phyloP scores from a whole-genome alignment of 169 alveolate genomes.

The Cryptosporidium ubiquitum region DNA sequence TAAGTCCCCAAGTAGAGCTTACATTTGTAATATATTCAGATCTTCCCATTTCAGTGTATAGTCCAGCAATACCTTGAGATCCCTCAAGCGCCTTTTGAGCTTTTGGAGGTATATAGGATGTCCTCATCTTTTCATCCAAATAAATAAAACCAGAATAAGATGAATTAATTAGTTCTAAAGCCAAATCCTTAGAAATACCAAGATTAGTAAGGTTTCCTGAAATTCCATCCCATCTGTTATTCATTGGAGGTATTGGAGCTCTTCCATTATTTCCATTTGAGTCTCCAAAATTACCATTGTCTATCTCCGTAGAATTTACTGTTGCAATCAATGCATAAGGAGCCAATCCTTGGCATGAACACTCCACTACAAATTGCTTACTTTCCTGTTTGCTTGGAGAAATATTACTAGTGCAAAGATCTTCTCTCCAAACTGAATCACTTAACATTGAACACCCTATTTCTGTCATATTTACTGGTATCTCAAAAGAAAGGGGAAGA shows the following conservation, averaged over 20 bases:
- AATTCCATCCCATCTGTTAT: slow-evolving; percentile 51
- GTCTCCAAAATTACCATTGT: slow-evolving; percentile 35
- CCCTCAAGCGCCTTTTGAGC: slow-evolving; percentile 41
- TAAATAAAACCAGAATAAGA: slow-evolving; percentile 50
- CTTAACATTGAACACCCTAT: slow-evolving; percentile 43
- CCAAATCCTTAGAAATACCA: slow-evolving; percentile 41
- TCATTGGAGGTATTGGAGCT: slow-evolving; percentile 67
- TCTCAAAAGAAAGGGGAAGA: slow-evolving; percentile 65
- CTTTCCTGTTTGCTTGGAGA: slow-evolving; percentile 64
- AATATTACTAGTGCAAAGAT: slow-evolving; percentile 40
- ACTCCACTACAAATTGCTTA: slow-evolving; percentile 50
- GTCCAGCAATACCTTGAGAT: slow-evolving; percentile 62
- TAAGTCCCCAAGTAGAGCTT: slow-evolving; percentile 65
- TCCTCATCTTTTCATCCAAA: slow-evolving; percentile 35
- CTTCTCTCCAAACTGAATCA: slow-evolving; percentile 48
- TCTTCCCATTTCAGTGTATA: slow-evolving; percentile 66
- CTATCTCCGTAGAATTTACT: slow-evolving; percentile 13
- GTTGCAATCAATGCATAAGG: slow-evolving; percentile 51
- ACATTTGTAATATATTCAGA: slow-evolving; percentile 22
- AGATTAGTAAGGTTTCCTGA: slow-evolving; percentile 39
- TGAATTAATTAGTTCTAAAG: slow-evolving; percentile 54
- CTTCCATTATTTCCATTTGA: slow-evolving; percentile 1
- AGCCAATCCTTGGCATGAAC: slow-evolving; percentile 60
- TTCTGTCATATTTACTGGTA: slow-evolving; percentile 57
- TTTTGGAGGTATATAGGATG: slow-evolving; percentile 42